Base-by-base conservation (phyloP, 805 yeast genomes). In the Cyberlindnera petersonii region DNA sequence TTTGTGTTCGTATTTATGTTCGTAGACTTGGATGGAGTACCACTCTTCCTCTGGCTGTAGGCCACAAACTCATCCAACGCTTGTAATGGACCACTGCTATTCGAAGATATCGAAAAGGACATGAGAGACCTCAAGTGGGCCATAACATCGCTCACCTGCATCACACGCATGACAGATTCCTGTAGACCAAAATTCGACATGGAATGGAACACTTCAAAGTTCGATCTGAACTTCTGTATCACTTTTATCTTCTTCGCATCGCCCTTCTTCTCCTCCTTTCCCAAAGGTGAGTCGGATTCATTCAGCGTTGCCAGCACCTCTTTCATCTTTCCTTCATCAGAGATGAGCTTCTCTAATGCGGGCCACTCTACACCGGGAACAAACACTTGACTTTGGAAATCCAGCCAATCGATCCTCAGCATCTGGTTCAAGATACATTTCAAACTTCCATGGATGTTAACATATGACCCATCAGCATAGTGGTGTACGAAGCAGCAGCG, bases 71-170 rank as follows among this genome's bases (percentile, higher is more conserved):
- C 49, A 38, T 71, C 76, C 37, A 82, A 63, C 0, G 84, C 75
- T 18, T 70, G 72, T 29, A 76, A 44, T 0, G 88, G 86, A 24
- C 80, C 73, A 6, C 59, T 59, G 4, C 73, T 66, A 19, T 74
- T 68, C 23, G 65, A 65, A 6, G 69, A 60, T 40, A 66, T 63
- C 9, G 84, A 72, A 48, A 69, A 76, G 9, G 69, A 64, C 77
- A 85, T 78, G 39, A 87, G 62, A 6, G 83, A 78, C 39, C 74
- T 72, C 46, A 86, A 67, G 44, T 77, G 75, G 0, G 87, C 70
- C 86, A 87, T 82, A 9, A 82, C 81, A 58, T 86, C 93, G 29
- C 87, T 74, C 5, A 84, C 75, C 58, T 85, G 91, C 63, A 86
- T 61, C 17, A 80, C 69, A 43, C 91, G 65, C 76, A 85, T 73